Base-by-base conservation (phyloP, 306 rosid species). In the Ammopiptanthus mongolicus region DNA sequence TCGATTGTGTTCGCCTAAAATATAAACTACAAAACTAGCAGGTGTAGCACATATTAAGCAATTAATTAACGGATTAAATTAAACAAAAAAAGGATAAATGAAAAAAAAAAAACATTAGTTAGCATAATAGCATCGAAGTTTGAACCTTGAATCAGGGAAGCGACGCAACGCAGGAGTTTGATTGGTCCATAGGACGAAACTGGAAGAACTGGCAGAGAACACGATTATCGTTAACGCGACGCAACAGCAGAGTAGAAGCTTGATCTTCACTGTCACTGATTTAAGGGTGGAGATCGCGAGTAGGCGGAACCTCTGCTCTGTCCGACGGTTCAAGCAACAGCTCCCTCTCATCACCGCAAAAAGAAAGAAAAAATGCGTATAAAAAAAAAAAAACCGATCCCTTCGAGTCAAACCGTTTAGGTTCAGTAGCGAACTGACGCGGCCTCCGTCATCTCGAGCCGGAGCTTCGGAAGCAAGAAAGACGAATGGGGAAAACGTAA, bases 221-320 rank as follows among this genome's bases (percentile, higher is more conserved):
- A 77, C 71, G 41, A 89, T 44, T 36, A 95, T 69, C 62, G 93
- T 85, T 41, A 92, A 34, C 3, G 76, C 90, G 71, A 91, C 81
- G 84, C 96, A 92, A 36, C 82, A 80, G 28, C 79, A 86, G 15
- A 92, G 88, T 5, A 88, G 76, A 80, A 92, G 84, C 87, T 88
- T 88, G 87, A 95, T 87, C 91, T 69, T 95, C 34, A 74, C 46
- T 25, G 98, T 92, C 25, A 74, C 41, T 31, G 98, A 93, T 89
- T 89, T 92, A 41, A 87, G 79, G 41, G 93, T 75, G 37, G 84
- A 86, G 83, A 87, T 76, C 73, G 86, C 74, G 37, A 84, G 62
- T 73, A 81, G 84, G 68, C 93, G 91, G 71, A 87, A 82, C 88
- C 91, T 81, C 85, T 82, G 96, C 34, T 85, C 83, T 60, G 80